Evolutionary conservation across 2,329 filamentous ascomycete species (phyloP), one percentile per base, ranked within the genome.

Genomic region (Pseudogymnoascus sp.): DNA sequence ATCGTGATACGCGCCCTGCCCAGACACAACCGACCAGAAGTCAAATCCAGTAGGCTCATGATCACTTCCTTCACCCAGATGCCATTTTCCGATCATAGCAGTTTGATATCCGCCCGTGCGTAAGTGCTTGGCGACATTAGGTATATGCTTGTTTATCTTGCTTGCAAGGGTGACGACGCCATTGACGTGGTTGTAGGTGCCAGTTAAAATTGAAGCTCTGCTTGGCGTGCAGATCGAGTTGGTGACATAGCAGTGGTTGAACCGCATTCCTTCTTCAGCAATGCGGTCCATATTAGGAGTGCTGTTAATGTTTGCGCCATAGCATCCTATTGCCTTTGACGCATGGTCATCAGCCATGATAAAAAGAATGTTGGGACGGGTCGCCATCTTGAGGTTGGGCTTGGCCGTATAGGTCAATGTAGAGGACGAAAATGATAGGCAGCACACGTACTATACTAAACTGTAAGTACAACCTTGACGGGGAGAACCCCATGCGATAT

Each of bases 331-430:
- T 14, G 79, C 72, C 66, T 83, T 82, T 45, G 77, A 71, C 6
- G 80, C 80, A 72, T 83, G 80, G 70, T 82, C 80, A 69, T 83
- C 80, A 0, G 80, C 80, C 78, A 83, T 80, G 69, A 83, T 81
- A 71, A 83, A 83, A 62, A 83, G 63, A 62, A 80, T 78, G 63
- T 78, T 78, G 41, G 72, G 70, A 38, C 66, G 62, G 41, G 61
- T 38, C 16, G 38, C 7, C 55, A 59, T 59, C n/a, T 60, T 59
- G 55, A n/a, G 31, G 37, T 37, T 37, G 2, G n/a, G 28, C 31
- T 33, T 59, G n/a, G 55, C 16, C 6, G 16, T 59, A 31, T 11
- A 25, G 12, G 16, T 37, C 16, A 38, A 38, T 25, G 18, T 59
- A 5, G 52, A 16, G 11, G 28, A 25, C 5, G 16, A 37, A 16